phyloP scores from a whole-genome alignment of 257 asterid species.

The Solanum commersonii region DNA sequence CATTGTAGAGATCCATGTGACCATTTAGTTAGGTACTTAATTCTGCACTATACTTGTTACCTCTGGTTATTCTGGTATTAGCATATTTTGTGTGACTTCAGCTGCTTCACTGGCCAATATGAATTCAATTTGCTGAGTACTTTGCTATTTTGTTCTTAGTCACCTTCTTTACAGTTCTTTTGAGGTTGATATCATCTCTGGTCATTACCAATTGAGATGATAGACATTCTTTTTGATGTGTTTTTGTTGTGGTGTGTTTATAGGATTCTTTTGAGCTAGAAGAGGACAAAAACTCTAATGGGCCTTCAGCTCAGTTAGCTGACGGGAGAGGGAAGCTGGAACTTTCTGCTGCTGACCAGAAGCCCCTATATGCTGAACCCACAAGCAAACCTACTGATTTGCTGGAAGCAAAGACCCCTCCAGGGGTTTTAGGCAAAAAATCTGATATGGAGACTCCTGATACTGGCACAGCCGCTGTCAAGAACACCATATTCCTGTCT shows the following conservation, averaged over 20 bases:
- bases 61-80: neutral
- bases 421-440: slow-evolving; percentile 9
- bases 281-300: slow-evolving; percentile 35
- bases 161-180: neutral
- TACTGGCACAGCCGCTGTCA: slow-evolving; percentile 15
- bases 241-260: neutral
- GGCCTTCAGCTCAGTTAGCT: slow-evolving; percentile 17
- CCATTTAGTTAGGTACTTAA: neutral
- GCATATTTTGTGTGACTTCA: neutral
- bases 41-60: neutral
- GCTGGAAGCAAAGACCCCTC: slow-evolving; percentile 18
- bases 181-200: neutral
- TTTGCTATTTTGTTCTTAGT: neutral
- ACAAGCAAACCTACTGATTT: slow-evolving; percentile 11
- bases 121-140: neutral
- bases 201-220: neutral
- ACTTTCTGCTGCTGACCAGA: slow-evolving; percentile 7
- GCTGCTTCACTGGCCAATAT: neutral
- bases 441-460: slow-evolving; percentile 13
- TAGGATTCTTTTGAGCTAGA: slow-evolving; percentile 49
- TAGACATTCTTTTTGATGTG: neutral
- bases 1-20: neutral
- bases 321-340: slow-evolving; percentile 19
- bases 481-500: slow-evolving; percentile 6
- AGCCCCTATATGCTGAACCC: neutral